Evolutionary conservation across 2,329 filamentous ascomycete species (phyloP).

Genomic region (Aureobasidium mangrovei): DNA sequence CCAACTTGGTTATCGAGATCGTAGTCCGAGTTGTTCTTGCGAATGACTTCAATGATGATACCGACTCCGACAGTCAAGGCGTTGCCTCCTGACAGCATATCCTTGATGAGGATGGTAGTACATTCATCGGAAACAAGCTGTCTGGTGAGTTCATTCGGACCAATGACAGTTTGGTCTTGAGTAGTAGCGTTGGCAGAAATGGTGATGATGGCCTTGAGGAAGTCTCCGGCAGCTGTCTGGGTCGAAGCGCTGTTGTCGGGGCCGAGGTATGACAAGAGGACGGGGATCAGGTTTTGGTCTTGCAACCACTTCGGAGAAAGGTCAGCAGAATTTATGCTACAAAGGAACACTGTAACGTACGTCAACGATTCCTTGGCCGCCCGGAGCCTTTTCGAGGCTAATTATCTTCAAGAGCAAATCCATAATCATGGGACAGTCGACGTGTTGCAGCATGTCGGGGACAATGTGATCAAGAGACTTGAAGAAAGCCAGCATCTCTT

Average conservation of each 20-base stretch:
- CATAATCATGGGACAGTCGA: conserved; percentile 98
- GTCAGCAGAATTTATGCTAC: background rate
- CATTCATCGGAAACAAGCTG: conserved; percentile 85
- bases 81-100: conserved; percentile 91
- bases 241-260: conserved; percentile 80
- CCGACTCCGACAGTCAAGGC: conserved; percentile 92
- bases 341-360: conserved; percentile 42
- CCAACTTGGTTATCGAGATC: conserved; percentile 84
- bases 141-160: conserved; percentile 90
- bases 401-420: conserved; percentile 94
- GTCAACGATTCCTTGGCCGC: conserved; percentile 87
- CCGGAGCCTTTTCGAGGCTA: conserved; percentile 85
- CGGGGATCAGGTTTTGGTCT: conserved; percentile 77
- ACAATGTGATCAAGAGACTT: conserved; percentile 76
- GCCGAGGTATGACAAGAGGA: conserved; percentile 75
- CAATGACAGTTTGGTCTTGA: conserved; percentile 97
- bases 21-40: conserved; percentile 99
- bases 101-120: conserved; percentile 72
- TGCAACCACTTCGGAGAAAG: conserved; percentile 66
- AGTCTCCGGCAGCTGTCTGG: conserved; percentile 93
- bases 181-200: conserved; percentile 97
- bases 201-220: conserved; percentile 96
- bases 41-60: conserved; percentile 95
- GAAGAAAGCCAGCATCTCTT: conserved; percentile 89
- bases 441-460: conserved; percentile 77